phyloP scores from a whole-genome alignment of 208 protist genomes.

The Acanthamoeba triangularis region DNA sequence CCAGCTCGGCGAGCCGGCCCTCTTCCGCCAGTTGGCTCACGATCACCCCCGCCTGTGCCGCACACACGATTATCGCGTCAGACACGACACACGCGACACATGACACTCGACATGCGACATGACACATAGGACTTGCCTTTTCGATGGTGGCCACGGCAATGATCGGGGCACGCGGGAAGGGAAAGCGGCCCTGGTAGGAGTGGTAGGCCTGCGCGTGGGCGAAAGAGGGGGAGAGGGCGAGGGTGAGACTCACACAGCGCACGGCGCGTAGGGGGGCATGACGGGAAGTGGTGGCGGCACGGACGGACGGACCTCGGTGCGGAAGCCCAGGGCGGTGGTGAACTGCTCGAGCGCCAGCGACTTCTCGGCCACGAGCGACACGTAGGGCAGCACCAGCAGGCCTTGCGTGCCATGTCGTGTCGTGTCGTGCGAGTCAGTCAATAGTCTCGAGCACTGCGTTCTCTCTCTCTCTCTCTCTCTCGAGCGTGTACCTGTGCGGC shows the following conservation, averaged over 20 bases:
- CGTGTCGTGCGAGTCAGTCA: too few relatives aligned
- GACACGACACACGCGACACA: too few relatives aligned
- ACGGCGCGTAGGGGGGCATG: neutral
- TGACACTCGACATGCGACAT: too few relatives aligned
- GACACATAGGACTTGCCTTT: too few relatives aligned
- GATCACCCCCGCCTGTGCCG: constrained; percentile 87
- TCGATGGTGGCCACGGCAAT: constrained; percentile 21
- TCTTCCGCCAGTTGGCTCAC: constrained; percentile 88
- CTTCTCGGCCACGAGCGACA: constrained; percentile 34
- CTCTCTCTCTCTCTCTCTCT: too few relatives aligned
- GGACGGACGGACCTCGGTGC: neutral
- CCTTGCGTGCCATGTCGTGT: neutral
- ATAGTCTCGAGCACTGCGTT: too few relatives aligned
- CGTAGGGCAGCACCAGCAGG: constrained; percentile 32
- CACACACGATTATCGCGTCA: too few relatives aligned
- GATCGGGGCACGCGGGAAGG: neutral
- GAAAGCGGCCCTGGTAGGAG: constrained; percentile 9
- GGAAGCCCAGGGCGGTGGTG: constrained; percentile 3
- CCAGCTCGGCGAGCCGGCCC: constrained; percentile 83
- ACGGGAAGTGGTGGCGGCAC: neutral
- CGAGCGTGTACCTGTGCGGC: neutral
- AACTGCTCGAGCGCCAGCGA: neutral
- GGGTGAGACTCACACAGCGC: neutral
- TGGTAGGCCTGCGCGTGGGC: neutral
- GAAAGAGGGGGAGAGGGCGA: too few relatives aligned